Evolutionary conservation across 2,329 filamentous ascomycete genomes (phyloP).

Genomic region (Plectosphaerella plurivora): DNA sequence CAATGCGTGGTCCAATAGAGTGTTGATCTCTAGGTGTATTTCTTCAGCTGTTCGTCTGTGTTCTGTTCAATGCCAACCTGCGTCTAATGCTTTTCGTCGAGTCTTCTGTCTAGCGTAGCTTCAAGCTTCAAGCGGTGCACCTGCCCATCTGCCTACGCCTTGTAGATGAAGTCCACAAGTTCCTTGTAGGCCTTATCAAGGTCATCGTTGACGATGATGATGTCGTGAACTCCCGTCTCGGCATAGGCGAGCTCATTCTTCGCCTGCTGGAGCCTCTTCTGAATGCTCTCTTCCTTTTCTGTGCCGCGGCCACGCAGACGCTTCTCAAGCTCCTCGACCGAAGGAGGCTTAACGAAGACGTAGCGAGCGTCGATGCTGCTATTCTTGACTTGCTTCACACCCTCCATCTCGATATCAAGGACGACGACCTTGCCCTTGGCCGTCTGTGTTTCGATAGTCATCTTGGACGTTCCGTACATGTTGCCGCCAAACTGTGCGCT

Average conservation of each 20-base stretch:
- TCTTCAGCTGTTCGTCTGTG: too few species aligned
- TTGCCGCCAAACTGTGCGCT: constrained; percentile 81
- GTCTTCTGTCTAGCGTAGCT: too few species aligned
- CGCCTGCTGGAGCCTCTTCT: constrained; percentile 67
- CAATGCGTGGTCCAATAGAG: too few species aligned
- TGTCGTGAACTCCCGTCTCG: constrained; percentile 51
- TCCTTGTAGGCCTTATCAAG: constrained; percentile 47
- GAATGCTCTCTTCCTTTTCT: constrained; percentile 69
- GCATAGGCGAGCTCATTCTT: constrained; percentile 70
- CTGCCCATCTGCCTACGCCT: constrained; percentile 6
- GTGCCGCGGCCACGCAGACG: constrained; percentile 71
- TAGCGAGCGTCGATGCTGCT: constrained; percentile 72
- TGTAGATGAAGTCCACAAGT: constrained; percentile 45
- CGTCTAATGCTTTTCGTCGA: too few species aligned
- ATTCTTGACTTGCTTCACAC: constrained; percentile 87
- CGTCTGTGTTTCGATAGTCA: constrained; percentile 71
- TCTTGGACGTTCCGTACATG: constrained; percentile 78
- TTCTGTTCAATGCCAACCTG: too few species aligned
- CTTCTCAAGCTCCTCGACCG: constrained; percentile 66
- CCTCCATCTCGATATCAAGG: constrained; percentile 96
- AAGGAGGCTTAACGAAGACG: constrained; percentile 80
- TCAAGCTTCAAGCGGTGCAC: too few species aligned
- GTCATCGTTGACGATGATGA: constrained; percentile 34
- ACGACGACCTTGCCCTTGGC: constrained; percentile 71
- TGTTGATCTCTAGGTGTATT: too few species aligned